Evolutionary conservation across 192 early-diverging fungal genomes (phyloP).

Genomic region (Coemansia sp.): DNA sequence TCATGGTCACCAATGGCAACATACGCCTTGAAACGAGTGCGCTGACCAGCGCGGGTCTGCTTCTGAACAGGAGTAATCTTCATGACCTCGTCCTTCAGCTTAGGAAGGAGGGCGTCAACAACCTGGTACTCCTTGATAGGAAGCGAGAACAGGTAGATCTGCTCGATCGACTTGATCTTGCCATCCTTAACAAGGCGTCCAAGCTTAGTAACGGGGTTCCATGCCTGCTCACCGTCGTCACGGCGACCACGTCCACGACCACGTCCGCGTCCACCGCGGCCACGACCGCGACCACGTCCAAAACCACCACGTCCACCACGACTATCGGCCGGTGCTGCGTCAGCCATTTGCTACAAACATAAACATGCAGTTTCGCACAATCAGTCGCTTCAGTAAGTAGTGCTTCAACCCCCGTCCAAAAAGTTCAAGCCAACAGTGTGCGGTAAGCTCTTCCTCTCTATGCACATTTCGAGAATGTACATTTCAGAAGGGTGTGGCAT

Average conservation of each 20-base stretch:
- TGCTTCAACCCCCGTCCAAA: no score
- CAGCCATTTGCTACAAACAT: conserved; percentile 69
- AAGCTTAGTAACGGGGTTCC: conserved; percentile 97
- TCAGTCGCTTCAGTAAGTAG: no score
- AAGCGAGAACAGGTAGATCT: conserved; percentile 97
- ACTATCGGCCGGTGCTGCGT: conserved; percentile 75
- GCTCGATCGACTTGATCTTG: conserved; percentile 96
- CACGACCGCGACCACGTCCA: conserved; percentile 68
- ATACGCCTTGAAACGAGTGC: conserved; percentile 99
- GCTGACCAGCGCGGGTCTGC: conserved; percentile 99
- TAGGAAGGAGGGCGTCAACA: conserved; percentile 91
- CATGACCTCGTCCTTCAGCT: conserved; percentile 99
- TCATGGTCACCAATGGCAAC: conserved; percentile 96
- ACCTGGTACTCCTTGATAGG: conserved; percentile 99
- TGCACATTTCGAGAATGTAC: no score
- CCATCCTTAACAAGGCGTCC: conserved; percentile 98
- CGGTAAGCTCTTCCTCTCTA: no score
- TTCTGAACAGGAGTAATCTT: conserved; percentile 99
- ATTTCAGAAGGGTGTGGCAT: no score
- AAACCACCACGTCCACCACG: conserved; percentile 57
- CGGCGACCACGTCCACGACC: conserved; percentile 80
- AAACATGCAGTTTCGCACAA: background rate
- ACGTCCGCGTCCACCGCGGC: conserved; percentile 73
- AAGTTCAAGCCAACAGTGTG: no score
- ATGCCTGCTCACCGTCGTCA: conserved; percentile 81